phyloP scores from a whole-genome alignment of 768 basidiomycete genomes.

The Kwoniella shandongensis region DNA sequence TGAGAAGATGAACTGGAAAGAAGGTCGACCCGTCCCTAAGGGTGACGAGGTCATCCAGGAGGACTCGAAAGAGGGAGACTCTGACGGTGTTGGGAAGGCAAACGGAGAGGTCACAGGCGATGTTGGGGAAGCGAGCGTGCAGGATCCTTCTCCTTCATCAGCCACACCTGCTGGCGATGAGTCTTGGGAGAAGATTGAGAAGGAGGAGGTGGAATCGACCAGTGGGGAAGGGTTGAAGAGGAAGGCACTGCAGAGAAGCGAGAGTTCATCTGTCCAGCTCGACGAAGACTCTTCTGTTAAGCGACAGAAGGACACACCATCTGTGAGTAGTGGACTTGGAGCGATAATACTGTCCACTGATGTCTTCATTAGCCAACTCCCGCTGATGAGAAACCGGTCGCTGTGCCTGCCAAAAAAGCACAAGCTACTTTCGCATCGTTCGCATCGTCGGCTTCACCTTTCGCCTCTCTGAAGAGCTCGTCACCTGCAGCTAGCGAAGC shows the following conservation, averaged over 20 bases:
- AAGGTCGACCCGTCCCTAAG: conserved; percentile 11
- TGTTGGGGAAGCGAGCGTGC: not conserved
- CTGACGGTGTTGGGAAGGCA: not conserved
- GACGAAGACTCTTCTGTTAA: conserved; percentile 28
- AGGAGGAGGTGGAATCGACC: conserved; percentile 9
- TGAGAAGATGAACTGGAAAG: conserved; percentile 41
- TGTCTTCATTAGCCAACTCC: not conserved
- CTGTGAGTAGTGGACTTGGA: conserved; percentile 18
- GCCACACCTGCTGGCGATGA: conserved; percentile 7
- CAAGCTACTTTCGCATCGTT: conserved; percentile 36
- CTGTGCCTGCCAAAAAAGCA: conserved; percentile 15
- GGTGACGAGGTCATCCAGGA: not conserved
- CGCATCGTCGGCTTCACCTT: conserved; percentile 39
- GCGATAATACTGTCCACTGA: not conserved
- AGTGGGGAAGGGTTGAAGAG: conserved; percentile 35
- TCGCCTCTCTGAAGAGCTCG: conserved; percentile 21
- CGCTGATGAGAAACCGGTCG: not conserved
- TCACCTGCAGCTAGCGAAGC: conserved; percentile 4
- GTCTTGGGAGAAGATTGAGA: conserved; percentile 21
- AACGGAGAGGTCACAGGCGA: not conserved
- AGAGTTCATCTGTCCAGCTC: conserved; percentile 28
- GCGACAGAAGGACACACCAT: conserved; percentile 32
- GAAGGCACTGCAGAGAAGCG: conserved; percentile 42
- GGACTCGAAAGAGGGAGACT: not conserved
- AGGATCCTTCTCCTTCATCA: not conserved